Percentiles rank a stretch among this genome's conserved stretches.
phyloP scores from a whole-genome alignment of 768 basidiomycete genomes.

The Boletus barrowsii region DNA sequence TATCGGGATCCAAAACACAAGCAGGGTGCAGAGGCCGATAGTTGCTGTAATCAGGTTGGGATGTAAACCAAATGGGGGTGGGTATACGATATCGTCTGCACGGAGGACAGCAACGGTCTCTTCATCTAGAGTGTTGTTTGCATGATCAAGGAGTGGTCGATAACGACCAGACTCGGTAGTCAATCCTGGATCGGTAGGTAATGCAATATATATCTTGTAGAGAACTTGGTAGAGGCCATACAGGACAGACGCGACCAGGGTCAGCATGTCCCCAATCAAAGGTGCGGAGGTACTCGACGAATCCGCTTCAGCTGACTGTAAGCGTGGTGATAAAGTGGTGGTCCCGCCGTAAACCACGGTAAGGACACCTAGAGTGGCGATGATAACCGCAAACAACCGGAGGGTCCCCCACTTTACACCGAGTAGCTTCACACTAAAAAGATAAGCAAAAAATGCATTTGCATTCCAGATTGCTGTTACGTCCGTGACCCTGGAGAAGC shows the following conservation, averaged over 20 bases:
- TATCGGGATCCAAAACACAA: slow-evolving; percentile 75
- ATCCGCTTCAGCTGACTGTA: slow-evolving; percentile 12
- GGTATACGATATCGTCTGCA: slow-evolving; percentile 40
- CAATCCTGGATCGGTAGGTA: slow-evolving; percentile 61
- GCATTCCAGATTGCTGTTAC: slow-evolving; percentile 89
- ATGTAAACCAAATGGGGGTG: slow-evolving; percentile 81
- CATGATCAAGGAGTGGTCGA: slow-evolving; percentile 40
- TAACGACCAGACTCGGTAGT: slow-evolving; percentile 41
- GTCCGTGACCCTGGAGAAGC: slow-evolving; percentile 62
- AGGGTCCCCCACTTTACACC: slow-evolving; percentile 59
- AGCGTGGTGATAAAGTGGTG: slow-evolving; percentile 24
- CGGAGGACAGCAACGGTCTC: slow-evolving; percentile 11
- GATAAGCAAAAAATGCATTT: slow-evolving; percentile 88
- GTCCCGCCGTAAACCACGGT: slow-evolving; percentile 81
- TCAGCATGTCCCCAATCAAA: slow-evolving; percentile 70
- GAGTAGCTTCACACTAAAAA: slow-evolving; percentile 75
- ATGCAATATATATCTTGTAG: slow-evolving; percentile 76
- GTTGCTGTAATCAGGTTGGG: slow-evolving; percentile 77
- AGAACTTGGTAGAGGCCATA: slow-evolving; percentile 82
- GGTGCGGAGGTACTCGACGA: slow-evolving; percentile 42
- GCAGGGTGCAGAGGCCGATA: slow-evolving; percentile 77
- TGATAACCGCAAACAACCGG: slow-evolving; percentile 65
- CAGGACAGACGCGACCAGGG: slow-evolving; percentile 64
- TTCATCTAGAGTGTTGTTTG: slow-evolving; percentile 29
- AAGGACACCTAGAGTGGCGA: slow-evolving; percentile 80